Percentiles rank a stretch among this genome's conserved stretches.
Conservation (phyloP, 2,329 filamentous ascomycete species). For the Didymella sp. region DNA sequence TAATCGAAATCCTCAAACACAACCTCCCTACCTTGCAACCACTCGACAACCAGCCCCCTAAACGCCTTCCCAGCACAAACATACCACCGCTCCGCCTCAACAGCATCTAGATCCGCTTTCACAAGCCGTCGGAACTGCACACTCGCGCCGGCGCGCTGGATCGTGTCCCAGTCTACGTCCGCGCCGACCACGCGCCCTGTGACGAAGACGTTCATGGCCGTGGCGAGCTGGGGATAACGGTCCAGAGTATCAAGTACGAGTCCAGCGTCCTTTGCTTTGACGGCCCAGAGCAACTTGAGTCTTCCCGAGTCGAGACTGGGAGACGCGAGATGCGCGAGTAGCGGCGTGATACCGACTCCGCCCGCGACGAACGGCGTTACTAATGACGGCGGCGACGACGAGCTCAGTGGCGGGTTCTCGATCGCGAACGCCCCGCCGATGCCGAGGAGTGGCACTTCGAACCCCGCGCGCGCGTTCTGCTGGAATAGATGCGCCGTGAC, state of each 20-base stretch:
- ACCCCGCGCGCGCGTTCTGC: conserved; percentile 58
- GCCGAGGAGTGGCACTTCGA: conserved; percentile 73
- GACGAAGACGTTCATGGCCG: conserved; percentile 67
- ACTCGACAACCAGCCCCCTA: conserved; percentile 57
- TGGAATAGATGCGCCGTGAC: conserved; percentile 71
- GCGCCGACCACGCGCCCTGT: conserved; percentile 56
- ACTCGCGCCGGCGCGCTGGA: conserved; percentile 45
- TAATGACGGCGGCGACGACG: background rate
- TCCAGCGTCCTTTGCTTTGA: conserved; percentile 66
- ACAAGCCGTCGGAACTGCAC: conserved; percentile 57
- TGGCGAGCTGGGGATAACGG: conserved; percentile 59
- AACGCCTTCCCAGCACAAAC: conserved; percentile 63
- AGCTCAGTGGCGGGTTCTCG: conserved; percentile 16
- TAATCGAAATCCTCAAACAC: conserved; percentile 61
- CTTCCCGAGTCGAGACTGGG: conserved; percentile 3
- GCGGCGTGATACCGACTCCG: conserved; percentile 83
- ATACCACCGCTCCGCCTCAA: conserved; percentile 61
- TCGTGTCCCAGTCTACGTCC: conserved; percentile 31
- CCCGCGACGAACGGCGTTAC: conserved; percentile 72
- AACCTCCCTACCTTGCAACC: conserved; percentile 57
- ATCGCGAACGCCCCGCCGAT: conserved; percentile 72
- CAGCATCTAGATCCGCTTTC: conserved; percentile 52
- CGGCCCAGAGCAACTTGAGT: conserved; percentile 72
- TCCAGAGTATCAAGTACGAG: conserved; percentile 68
- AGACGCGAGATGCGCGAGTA: conserved; percentile 64